phyloP scores from a whole-genome alignment of 1,284 basidiomycete genomes.

The Cystobasidium slooffiae region DNA sequence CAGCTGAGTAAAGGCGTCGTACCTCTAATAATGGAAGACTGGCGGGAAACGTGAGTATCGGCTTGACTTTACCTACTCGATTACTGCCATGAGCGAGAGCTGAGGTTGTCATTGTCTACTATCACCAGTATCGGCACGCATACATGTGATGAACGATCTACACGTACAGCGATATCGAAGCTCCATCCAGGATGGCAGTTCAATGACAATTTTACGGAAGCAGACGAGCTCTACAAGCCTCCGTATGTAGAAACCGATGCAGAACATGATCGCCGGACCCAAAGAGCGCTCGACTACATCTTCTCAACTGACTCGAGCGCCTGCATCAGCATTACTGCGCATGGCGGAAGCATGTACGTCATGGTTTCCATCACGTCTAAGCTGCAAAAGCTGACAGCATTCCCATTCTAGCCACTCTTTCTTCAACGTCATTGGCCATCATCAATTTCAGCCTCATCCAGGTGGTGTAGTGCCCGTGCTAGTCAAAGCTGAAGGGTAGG shows the following conservation, averaged over 20 bases:
- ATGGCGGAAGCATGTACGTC: conserved; percentile 59
- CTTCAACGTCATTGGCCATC: conserved; percentile 53
- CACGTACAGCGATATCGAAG: conserved; percentile 63
- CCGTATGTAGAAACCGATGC: conserved; percentile 68
- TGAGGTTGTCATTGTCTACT: not conserved
- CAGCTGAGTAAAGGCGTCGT: conserved; percentile 49
- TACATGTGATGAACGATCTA: conserved; percentile 65
- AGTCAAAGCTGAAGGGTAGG: conserved; percentile 27
- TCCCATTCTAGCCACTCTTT: conserved; percentile 45
- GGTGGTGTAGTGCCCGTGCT: conserved; percentile 51
- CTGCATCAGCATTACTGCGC: conserved; percentile 60
- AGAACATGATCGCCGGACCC: conserved; percentile 66
- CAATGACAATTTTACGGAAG: conserved; percentile 71
- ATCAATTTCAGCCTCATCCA: conserved; percentile 48
- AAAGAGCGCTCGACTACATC: conserved; percentile 64
- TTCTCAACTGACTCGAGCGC: conserved; percentile 53
- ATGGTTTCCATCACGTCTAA: conserved; percentile 32
- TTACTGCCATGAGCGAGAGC: not conserved
- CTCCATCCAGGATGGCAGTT: conserved; percentile 69
- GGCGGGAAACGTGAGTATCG: conserved; percentile 38
- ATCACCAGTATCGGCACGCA: conserved; percentile 30
- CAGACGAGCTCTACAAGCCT: conserved; percentile 56
- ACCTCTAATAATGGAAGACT: conserved; percentile 62
- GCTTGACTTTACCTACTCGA: too few species aligned
- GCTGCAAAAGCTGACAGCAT: not conserved